Evolutionary conservation across 176 grass and related monocot species (phyloP).

Genomic region (Oropetium thomaeum): DNA sequence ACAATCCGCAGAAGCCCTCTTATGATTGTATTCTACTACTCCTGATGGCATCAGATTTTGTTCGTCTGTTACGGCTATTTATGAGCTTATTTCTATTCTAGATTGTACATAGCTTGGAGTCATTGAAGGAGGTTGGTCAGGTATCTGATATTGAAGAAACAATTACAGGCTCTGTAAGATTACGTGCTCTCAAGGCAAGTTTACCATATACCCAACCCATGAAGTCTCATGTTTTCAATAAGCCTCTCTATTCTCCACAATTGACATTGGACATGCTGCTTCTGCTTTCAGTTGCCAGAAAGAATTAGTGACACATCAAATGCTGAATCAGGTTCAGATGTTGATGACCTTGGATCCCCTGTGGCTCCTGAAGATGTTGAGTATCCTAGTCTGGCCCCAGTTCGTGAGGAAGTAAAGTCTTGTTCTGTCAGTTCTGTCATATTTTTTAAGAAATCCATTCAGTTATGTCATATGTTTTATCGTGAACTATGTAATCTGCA

Average conservation of each 20-base stretch:
- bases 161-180: slow-evolving; percentile 54
- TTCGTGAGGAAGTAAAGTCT: slow-evolving; percentile 76
- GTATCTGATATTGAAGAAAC: slow-evolving; percentile 76
- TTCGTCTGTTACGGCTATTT: slow-evolving; percentile 9
- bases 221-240: slow-evolving; percentile 23
- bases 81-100: slow-evolving; percentile 44
- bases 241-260: slow-evolving; percentile 6
- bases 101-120: slow-evolving; percentile 74
- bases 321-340: slow-evolving; percentile 89
- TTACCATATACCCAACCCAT: slow-evolving; percentile 18
- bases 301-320: slow-evolving; percentile 72
- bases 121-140: slow-evolving; percentile 52
- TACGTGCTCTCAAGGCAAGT: slow-evolving; percentile 79
- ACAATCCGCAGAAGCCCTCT: neutral
- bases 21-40: slow-evolving; percentile 19
- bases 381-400: slow-evolving; percentile 75
- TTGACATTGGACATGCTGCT: slow-evolving; percentile 36
- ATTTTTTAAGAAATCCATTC: slow-evolving; percentile 5
- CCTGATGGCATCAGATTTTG: neutral
- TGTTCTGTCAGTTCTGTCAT: slow-evolving; percentile 20
- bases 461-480: neutral
- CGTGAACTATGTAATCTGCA: slow-evolving; percentile 1
- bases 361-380: slow-evolving; percentile 55
- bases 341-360: slow-evolving; percentile 73
- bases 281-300: slow-evolving; percentile 60